Evolutionary conservation across 2,329 filamentous ascomycete species (phyloP).

Genomic region (Botrytis tulipae): DNA sequence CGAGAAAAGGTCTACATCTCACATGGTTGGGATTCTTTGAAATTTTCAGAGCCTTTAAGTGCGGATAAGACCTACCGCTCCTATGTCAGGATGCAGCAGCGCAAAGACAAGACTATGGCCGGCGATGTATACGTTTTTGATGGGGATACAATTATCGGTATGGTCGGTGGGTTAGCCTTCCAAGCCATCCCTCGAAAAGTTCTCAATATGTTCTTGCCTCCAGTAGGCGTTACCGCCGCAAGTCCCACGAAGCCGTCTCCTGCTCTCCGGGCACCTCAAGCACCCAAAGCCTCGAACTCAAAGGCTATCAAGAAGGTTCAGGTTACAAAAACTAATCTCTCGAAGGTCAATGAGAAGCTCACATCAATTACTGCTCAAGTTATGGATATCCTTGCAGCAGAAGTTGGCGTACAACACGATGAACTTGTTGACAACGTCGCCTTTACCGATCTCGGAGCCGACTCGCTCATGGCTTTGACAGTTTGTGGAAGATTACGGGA

Average conservation of each 20-base stretch:
- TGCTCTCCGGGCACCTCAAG: conserved; percentile 28
- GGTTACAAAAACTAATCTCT: conserved; percentile 17
- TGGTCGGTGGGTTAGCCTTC: conserved; percentile 46
- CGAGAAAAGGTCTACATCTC: conserved; percentile 57
- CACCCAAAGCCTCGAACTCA: not conserved
- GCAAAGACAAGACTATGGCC: conserved; percentile 41
- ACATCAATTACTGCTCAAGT: conserved; percentile 38
- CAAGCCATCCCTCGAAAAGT: conserved; percentile 20
- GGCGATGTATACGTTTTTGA: conserved; percentile 43
- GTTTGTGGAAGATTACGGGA: conserved; percentile 57
- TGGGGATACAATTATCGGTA: conserved; percentile 37
- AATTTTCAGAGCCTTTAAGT: conserved; percentile 47
- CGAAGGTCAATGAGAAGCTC: conserved; percentile 31
- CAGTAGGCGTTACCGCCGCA: conserved; percentile 4
- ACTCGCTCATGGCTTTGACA: conserved; percentile 60
- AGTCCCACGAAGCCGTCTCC: conserved; percentile 40
- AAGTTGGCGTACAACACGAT: conserved; percentile 52
- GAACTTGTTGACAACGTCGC: conserved; percentile 52
- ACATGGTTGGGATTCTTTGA: conserved; percentile 55
- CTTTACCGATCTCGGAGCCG: conserved; percentile 55
- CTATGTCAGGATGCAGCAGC: conserved; percentile 53
- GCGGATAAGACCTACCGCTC: conserved; percentile 49
- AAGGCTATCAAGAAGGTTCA: conserved; percentile 19
- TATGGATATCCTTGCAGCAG: conserved; percentile 56
- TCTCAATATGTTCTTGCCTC: conserved; percentile 19